These are phyloP conservation scores for Primulina tabacum DNA, from an alignment of 257 asterid species.

Conservation along the genomic window DNA sequence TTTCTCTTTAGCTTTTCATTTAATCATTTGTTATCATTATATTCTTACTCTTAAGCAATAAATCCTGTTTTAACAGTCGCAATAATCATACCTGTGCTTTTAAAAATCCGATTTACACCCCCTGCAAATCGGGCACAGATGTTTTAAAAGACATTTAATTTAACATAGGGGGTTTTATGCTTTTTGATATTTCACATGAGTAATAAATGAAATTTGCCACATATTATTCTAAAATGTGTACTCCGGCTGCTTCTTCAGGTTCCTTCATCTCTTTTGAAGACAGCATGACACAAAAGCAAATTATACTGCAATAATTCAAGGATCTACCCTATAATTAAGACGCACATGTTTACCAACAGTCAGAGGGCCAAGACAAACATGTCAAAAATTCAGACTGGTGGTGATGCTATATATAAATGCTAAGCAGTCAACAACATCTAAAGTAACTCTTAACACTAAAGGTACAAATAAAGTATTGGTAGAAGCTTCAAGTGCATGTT, in stretches of 20 bases:
- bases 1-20: not conserved
- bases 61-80: no score
- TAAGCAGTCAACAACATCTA: not conserved
- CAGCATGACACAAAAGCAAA: not conserved
- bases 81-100: no score
- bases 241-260: not conserved
- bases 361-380: constrained; percentile 11
- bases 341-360: not conserved
- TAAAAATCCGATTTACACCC: no score
- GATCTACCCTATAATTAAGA: not conserved
- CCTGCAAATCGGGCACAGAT: no score
- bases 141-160: no score
- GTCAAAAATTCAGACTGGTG: not conserved
- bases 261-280: constrained; percentile 11
- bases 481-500: not conserved
- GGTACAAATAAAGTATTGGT: not conserved
- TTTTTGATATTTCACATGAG: no score
- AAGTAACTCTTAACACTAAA: constrained; percentile 8
- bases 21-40: no score
- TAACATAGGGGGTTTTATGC: no score
- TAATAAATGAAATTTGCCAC: no score
- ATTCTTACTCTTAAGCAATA: no score
- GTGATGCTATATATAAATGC: constrained; percentile 4
- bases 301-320: not conserved
- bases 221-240: constrained; percentile 2